These are phyloP conservation scores for Erysimum cheiri DNA, from an alignment of 441 rosid species.

Conservation along the genomic window DNA sequence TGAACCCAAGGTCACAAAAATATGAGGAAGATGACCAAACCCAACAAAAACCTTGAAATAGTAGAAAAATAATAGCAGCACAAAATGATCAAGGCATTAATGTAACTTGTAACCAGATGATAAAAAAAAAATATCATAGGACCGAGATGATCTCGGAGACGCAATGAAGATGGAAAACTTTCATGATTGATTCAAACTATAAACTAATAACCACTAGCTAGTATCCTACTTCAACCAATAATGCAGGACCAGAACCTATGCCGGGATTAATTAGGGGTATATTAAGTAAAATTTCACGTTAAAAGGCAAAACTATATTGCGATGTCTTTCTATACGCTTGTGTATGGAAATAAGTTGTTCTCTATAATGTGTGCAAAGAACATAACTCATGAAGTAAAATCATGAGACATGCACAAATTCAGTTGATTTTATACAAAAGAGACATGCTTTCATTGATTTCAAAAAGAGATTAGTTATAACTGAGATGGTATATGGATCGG, in stretches of 20 bases:
- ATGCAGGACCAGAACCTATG: not conserved
- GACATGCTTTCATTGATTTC: not conserved
- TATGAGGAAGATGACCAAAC: not conserved
- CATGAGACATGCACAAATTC: not conserved
- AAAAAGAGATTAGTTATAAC: not conserved
- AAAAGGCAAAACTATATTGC: not conserved
- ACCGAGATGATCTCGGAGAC: too few species aligned
- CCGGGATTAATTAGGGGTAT: not conserved
- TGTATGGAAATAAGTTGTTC: not conserved
- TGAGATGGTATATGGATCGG: not conserved
- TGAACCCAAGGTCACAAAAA: not conserved
- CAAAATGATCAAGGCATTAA: not conserved
- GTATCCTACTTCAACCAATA: not conserved
- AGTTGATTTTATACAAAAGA: not conserved
- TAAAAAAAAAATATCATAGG: too few species aligned
- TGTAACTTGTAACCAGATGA: not conserved
- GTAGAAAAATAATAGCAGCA: too few species aligned
- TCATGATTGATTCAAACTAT: too few species aligned
- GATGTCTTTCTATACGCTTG: not conserved
- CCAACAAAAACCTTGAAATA: not conserved
- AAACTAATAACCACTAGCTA: too few species aligned
- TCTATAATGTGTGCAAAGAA: not conserved
- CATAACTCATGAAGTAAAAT: not conserved
- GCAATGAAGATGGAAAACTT: too few species aligned
- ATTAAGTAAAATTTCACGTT: not conserved